These are phyloP conservation scores for Phytopythium mirpurense DNA, from an alignment of 352 stramenopile genomes.

Conservation along the genomic window DNA sequence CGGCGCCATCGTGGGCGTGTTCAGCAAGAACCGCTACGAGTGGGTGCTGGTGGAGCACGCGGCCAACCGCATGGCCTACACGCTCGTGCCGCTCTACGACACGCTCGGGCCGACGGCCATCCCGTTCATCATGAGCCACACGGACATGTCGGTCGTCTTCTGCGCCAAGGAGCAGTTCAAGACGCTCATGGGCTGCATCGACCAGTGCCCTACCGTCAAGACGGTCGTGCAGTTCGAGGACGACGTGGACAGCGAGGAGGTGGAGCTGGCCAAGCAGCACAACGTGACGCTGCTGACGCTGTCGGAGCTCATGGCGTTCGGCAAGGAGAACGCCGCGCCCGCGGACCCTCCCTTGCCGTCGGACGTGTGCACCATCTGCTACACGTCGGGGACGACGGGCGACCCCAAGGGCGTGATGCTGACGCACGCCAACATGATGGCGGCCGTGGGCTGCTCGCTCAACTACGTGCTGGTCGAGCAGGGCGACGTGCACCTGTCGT, in stretches of 20 bases:
- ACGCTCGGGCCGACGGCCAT: constrained; percentile 65
- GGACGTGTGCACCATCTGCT: constrained; percentile 53
- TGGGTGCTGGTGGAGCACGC: constrained; percentile 68
- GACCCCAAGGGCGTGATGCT: constrained; percentile 47
- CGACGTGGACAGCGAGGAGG: constrained; percentile 36
- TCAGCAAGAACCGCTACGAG: constrained; percentile 77
- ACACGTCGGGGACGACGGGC: constrained; percentile 46
- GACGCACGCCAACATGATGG: constrained; percentile 39
- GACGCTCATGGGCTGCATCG: constrained; percentile 47
- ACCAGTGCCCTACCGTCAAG: constrained; percentile 46
- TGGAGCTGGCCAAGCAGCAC: constrained; percentile 26
- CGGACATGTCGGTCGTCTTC: constrained; percentile 69
- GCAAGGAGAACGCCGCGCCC: constrained; percentile 35
- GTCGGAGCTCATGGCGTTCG: constrained; percentile 30
- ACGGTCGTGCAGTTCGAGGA: constrained; percentile 59
- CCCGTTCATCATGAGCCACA: constrained; percentile 79
- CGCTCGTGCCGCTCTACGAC: constrained; percentile 75
- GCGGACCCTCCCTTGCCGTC: constrained; percentile 30
- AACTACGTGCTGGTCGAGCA: constrained; percentile 19
- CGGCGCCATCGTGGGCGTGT: constrained; percentile 58
- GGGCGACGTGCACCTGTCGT: constrained; percentile 80
- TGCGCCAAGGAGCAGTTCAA: constrained; percentile 60
- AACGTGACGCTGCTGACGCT: constrained; percentile 45
- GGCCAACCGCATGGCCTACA: constrained; percentile 68
- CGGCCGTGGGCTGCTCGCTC: constrained; percentile 21